Conservation (phyloP, 176 grass and related monocot genomes). For the Avena atlantica region DNA sequence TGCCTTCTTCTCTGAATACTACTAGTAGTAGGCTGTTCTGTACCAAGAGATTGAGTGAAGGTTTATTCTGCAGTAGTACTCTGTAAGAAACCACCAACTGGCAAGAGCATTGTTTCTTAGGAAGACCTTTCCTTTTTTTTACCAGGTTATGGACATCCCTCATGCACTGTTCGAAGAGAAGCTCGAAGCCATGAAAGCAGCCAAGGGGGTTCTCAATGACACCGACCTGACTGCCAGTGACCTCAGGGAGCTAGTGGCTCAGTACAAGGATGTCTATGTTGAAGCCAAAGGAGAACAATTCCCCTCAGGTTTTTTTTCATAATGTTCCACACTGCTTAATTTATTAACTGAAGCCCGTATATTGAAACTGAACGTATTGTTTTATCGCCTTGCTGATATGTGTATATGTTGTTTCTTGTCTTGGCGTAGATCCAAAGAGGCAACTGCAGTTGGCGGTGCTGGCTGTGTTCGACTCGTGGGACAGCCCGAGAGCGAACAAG, state of each 20-base stretch:
- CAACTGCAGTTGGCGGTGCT: conserved; percentile 74
- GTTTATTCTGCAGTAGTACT: not conserved
- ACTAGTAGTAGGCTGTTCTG: not conserved
- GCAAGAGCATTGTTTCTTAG: not conserved
- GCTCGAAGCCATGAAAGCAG: conserved; percentile 74
- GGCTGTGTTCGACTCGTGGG: conserved; percentile 94
- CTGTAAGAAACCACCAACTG: not conserved
- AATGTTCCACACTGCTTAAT: not conserved
- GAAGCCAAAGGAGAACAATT: conserved; percentile 85
- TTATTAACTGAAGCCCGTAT: not conserved
- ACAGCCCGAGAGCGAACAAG: conserved; percentile 87
- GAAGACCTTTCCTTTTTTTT: not conserved
- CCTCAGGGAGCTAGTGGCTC: conserved; percentile 76
- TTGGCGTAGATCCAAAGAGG: conserved; percentile 69
- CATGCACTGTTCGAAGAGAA: conserved; percentile 83
- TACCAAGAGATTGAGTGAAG: not conserved
- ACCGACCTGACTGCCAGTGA: conserved; percentile 75
- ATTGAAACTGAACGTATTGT: not conserved
- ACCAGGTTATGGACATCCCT: conserved; percentile 84
- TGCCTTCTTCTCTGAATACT: not conserved
- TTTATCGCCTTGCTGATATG: not conserved
- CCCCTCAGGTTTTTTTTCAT: conserved; percentile 59
- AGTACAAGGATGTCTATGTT: conserved; percentile 89
- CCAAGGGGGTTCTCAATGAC: conserved; percentile 66
- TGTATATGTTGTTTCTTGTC: not conserved